Conservation (phyloP, 805 yeast genomes). For the Yamadazyma laniorum region DNA sequence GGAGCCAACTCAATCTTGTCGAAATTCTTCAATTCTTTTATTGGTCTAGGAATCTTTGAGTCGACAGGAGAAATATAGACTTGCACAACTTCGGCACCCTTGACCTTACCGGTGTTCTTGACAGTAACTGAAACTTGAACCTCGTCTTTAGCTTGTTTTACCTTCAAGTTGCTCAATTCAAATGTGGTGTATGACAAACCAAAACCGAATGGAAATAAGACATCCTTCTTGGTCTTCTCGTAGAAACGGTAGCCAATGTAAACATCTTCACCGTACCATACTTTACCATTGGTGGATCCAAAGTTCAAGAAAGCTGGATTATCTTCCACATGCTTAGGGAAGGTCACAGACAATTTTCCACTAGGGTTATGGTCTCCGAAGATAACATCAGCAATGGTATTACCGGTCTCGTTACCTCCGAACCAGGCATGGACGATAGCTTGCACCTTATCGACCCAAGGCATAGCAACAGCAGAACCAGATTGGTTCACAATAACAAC, state of each 20-base stretch:
- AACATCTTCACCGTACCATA: conserved; percentile 57
- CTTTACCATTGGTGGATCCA: conserved; percentile 29
- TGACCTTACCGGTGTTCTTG: conserved; percentile 46
- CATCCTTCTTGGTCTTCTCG: conserved; percentile 48
- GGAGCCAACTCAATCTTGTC: conserved; percentile 47
- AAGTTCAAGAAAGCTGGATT: conserved; percentile 32
- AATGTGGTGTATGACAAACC: conserved; percentile 63
- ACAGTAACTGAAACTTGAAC: conserved; percentile 38
- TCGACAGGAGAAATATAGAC: conserved; percentile 43
- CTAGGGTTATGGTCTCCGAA: conserved; percentile 61
- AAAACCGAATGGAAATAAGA: conserved; percentile 59
- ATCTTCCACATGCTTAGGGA: conserved; percentile 25
- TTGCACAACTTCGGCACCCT: conserved; percentile 58
- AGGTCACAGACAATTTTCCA: conserved; percentile 41
- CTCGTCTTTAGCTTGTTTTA: conserved; percentile 23
- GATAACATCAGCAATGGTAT: conserved; percentile 57
- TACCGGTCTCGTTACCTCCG: conserved; percentile 39
- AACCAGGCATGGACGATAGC: conserved; percentile 18
- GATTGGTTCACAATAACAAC: conserved; percentile 33
- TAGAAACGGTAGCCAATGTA: conserved; percentile 63
- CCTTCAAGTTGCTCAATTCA: conserved; percentile 36
- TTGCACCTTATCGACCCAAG: conserved; percentile 22
- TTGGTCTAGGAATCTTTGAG: conserved; percentile 48
- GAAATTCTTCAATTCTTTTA: conserved; percentile 60
- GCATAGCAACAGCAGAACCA: conserved; percentile 33